Evolutionary conservation across 2,329 filamentous ascomycete genomes (phyloP), one percentile per base, ranked within the genome.

Genomic region (Neonectria sp.): DNA sequence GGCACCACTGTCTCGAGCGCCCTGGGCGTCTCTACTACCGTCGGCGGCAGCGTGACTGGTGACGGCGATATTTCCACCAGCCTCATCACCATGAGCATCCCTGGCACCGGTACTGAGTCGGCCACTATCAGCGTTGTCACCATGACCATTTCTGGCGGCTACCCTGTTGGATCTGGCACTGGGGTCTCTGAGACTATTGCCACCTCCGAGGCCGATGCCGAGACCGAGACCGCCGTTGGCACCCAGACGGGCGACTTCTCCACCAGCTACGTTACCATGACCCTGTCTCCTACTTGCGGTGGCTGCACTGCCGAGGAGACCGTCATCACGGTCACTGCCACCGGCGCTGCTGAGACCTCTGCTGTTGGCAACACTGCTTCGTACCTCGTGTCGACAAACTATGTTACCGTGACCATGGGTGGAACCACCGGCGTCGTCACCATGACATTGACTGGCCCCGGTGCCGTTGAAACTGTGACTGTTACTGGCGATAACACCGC

Each of bases 381-480:
- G 21, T 33, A 51, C 3, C 45, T 49, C 17, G 63, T 60, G 5
- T 58, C 69, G 12, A 68, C 72, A 40, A 67, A 63, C 59, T 56
- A 66, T 11, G 59, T 75, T 24, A 72, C 70, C 24, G 55, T 67
- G 17, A 70, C 68, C 3, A 37, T 72, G 33, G 60, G 63, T 25
- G 63, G 56, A 48, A 55, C 49, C 37, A 68, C 68, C 35, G 68
- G 66, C 9, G 53, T 68, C 29, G 55, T 71, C 40, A 74, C 73
- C 45, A 49, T 70, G 49, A 73, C 73, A 1, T 29, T 70, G 33
- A 75, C 65, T 7, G 56, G 48, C 12, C 27, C 53, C 15, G 40
- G 33, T 4, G 63, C 29, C 3, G 46, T 69, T 13, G 64, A 67
- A 29, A 65, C 68, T 45, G 57, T 64, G 9, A 70, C 69, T 6